Percentiles rank a stretch among this genome's conserved stretches.
Evolutionary conservation across 2,329 filamentous ascomycete genomes (phyloP).

Genomic region (Exophiala viscosa): DNA sequence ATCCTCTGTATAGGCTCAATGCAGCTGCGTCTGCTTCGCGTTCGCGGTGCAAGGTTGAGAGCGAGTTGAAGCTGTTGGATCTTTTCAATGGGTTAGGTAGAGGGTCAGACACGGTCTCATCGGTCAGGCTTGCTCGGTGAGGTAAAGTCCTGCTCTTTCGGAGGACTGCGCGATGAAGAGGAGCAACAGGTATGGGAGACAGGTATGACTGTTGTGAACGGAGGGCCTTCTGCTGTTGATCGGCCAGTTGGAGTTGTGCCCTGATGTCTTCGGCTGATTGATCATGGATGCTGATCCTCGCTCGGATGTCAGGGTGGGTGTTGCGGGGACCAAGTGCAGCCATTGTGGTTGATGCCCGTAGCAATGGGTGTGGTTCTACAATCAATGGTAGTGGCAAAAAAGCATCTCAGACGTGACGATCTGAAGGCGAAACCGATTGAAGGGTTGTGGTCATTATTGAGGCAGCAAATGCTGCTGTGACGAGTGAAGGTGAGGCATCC

Average conservation of each 20-base stretch:
- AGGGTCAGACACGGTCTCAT: constrained; percentile 11
- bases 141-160: constrained; percentile 17
- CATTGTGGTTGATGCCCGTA: constrained; percentile 8
- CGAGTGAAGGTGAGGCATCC: constrained; percentile 3
- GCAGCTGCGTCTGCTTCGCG: constrained; percentile 21
- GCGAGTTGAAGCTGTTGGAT: constrained; percentile 22
- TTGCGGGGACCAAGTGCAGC: constrained; percentile 14
- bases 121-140: constrained; percentile 14
- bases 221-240: constrained; percentile 18
- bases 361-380: not conserved
- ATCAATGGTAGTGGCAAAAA: constrained; percentile 10
- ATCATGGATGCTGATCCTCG: constrained; percentile 21
- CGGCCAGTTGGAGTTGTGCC: constrained; percentile 15
- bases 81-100: constrained; percentile 12
- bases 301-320: constrained; percentile 18
- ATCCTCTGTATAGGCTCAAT: constrained; percentile 19
- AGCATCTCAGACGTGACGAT: constrained; percentile 9
- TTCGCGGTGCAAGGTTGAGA: constrained; percentile 22
- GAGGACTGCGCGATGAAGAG: constrained; percentile 10
- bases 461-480: constrained; percentile 15
- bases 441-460: constrained; percentile 9
- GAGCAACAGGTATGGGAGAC: constrained; percentile 4
- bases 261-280: constrained; percentile 16
- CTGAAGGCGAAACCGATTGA: not conserved
- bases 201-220: constrained; percentile 19